Conservation (phyloP, 495 filamentous ascomycete species). For the Trichoderma virens region DNA sequence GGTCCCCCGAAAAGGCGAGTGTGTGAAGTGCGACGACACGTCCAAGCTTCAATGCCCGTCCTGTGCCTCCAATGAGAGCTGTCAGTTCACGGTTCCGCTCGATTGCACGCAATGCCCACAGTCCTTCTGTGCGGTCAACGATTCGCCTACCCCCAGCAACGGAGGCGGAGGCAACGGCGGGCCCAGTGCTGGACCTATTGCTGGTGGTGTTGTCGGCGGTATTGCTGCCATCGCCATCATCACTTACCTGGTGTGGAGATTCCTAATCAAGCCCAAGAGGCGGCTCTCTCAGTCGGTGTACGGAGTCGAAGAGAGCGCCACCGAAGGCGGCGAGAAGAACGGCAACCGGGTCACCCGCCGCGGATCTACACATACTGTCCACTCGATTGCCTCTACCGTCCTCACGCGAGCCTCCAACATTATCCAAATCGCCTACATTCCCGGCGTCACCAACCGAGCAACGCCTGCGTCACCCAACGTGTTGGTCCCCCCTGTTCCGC, state of each 20-base stretch:
- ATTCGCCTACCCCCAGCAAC: slow-evolving; percentile 21
- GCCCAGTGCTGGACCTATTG: slow-evolving; percentile 70
- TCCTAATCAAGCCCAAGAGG: slow-evolving; percentile 74
- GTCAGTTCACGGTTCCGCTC: slow-evolving; percentile 28
- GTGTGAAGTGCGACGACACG: slow-evolving; percentile 21
- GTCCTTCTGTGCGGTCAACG: slow-evolving; percentile 34
- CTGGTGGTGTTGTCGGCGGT: slow-evolving; percentile 76
- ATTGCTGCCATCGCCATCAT: slow-evolving; percentile 58
- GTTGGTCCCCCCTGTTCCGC: slow-evolving; percentile 87
- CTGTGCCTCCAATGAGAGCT: slow-evolving; percentile 37
- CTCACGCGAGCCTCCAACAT: slow-evolving; percentile 95
- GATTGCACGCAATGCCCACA: slow-evolving; percentile 27
- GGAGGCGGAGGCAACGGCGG: slow-evolving; percentile 25
- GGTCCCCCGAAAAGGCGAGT: slow-evolving; percentile 23
- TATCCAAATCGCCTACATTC: slow-evolving; percentile 98
- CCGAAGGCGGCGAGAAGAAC: slow-evolving; percentile 48
- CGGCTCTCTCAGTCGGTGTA: slow-evolving; percentile 32
- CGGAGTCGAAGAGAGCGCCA: background rate
- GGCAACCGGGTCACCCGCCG: slow-evolving; percentile 57
- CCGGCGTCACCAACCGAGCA: slow-evolving; percentile 90
- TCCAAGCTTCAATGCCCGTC: slow-evolving; percentile 15
- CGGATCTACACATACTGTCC: slow-evolving; percentile 76
- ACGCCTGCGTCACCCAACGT: slow-evolving; percentile 71
- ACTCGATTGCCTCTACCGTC: slow-evolving; percentile 90
- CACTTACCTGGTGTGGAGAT: slow-evolving; percentile 77